Evolutionary conservation across 2,329 filamentous ascomycete genomes (phyloP), one percentile per base, ranked within the genome.

Genomic region (Aureobasidium sp.): DNA sequence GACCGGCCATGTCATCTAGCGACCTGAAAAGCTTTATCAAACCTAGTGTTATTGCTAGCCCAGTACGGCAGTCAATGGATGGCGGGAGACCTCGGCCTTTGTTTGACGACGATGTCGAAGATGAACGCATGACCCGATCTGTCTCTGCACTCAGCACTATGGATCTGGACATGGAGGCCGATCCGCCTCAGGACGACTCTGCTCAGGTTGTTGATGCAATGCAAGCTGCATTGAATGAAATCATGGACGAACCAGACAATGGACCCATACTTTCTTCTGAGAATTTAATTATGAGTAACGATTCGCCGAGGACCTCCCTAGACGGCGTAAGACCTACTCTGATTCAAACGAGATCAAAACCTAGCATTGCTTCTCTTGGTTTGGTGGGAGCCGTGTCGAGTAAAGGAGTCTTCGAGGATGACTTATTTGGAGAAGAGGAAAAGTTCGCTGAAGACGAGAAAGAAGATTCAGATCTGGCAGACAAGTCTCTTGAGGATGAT

Each of bases 361-460:
- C 91, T 29, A 99, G 90, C 70, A 85, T 99, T 65, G 88, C 93
- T 11, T 97, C 94, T 0, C 77, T 99, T 3, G 94, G 94, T 0
- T 82, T 99, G 5, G 90, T 99, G 2, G 95, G 91, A 63, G 87
- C 88, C 6, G 89, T 90, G 14, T 91, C 90, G 16, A 87, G 91
- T 27, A 91, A 92, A 63, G 92, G 93, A 1, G 94, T 99, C 2
- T 99, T 99, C 72, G 85, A 90, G 7, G 90, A 96, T 66, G 90
- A 97, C 70, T 91, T 97, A 70, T 82, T 99, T 5, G 97, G 97
- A 71, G 88, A 86, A 1, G 93, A 97, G 66, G 85, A 90, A 68
- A 91, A 87, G 68, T 91, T 91, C 67, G 79, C 92, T 6, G 88
- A 92, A 58, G 93, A 97, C 67, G 91, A 96, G 68, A 86, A 88